phyloP scores from a whole-genome alignment of 2,329 filamentous ascomycete genomes.

The Ophiognomonia clavigignenti-juglandacearum region DNA sequence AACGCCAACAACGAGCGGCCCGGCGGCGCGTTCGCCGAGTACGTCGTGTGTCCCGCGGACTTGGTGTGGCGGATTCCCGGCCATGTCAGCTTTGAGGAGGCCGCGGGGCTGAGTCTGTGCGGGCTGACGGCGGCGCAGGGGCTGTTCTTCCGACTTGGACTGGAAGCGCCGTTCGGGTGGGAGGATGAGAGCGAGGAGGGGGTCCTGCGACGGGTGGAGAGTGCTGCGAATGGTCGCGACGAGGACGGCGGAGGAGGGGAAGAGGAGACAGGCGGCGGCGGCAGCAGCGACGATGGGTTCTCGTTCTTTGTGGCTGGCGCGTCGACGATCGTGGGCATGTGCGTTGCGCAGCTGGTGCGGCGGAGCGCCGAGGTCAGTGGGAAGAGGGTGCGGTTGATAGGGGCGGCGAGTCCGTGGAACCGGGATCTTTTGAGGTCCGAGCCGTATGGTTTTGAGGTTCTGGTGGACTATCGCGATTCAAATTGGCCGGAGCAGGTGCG shows the following conservation, averaged over 20 bases:
- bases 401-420: constrained; percentile 24
- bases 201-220: constrained; percentile 7
- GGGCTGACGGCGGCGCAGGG: constrained; percentile 38
- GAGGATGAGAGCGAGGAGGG: constrained; percentile 11
- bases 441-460: constrained; percentile 32
- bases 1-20: constrained; percentile 37
- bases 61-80: constrained; percentile 33
- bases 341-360: constrained; percentile 26
- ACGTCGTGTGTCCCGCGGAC: constrained; percentile 28
- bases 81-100: constrained; percentile 28
- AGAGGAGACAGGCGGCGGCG: too few relatives aligned
- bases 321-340: constrained; percentile 29
- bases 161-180: constrained; percentile 29
- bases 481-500: constrained; percentile 29
- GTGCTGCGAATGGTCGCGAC: not conserved
- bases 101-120: constrained; percentile 34
- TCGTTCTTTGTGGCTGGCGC: constrained; percentile 28
- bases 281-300: too few relatives aligned
- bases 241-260: not conserved
- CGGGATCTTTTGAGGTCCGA: constrained; percentile 22
- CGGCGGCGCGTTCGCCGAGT: constrained; percentile 42
- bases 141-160: constrained; percentile 31
- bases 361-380: constrained; percentile 12
- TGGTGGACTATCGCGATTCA: constrained; percentile 33
- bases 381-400: constrained; percentile 21